Conservation (phyloP, 805 yeast species). For the Monosporozyma yasuniensis region DNA sequence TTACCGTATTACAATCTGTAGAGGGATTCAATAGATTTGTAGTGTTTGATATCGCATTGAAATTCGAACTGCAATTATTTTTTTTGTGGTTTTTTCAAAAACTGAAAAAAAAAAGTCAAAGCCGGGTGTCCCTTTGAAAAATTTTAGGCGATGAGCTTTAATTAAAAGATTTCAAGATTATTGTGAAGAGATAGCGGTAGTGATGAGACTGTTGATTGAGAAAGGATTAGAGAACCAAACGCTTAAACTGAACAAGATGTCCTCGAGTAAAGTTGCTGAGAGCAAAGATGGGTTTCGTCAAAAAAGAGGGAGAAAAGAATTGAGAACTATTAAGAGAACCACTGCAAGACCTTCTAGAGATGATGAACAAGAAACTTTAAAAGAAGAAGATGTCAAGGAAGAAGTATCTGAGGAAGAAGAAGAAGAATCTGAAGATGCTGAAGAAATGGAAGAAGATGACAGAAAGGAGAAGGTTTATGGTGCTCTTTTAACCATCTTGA, state of each 20-base stretch:
- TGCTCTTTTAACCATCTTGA: constrained; percentile 56
- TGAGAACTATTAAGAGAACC: constrained; percentile 52
- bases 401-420: constrained; percentile 9
- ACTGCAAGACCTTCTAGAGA: constrained; percentile 18
- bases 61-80: background rate
- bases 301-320: constrained; percentile 49
- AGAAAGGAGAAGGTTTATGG: constrained; percentile 45
- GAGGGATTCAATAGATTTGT: background rate
- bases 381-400: background rate
- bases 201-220: background rate
- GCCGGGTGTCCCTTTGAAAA: background rate
- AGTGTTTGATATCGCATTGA: background rate
- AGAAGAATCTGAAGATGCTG: constrained; percentile 10
- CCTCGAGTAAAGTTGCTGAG: background rate
- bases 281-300: constrained; percentile 3
- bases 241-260: background rate
- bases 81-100: background rate
- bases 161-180: background rate
- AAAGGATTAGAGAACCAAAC: background rate
- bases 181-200: background rate
- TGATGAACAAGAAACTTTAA: constrained; percentile 12
- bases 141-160: background rate
- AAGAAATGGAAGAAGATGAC: constrained; percentile 17
- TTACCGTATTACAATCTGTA: background rate
- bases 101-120: background rate